Evolutionary conservation across 1,284 basidiomycete genomes (phyloP).

Genomic region (Salmacisia buchloeana): DNA sequence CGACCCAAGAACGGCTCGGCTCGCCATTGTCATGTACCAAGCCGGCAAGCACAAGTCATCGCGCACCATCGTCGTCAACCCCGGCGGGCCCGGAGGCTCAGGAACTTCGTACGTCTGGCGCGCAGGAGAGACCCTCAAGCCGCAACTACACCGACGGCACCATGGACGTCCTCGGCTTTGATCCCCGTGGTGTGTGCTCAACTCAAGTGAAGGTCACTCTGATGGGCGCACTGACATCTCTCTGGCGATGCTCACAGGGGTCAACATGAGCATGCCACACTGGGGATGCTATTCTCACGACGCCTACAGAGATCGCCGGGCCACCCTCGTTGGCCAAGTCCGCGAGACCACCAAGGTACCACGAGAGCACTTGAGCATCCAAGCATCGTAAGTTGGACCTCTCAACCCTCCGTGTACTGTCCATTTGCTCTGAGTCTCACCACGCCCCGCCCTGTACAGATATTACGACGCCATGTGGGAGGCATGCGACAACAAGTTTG

Average conservation of each 20-base stretch:
- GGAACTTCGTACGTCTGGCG: conserved; percentile 20
- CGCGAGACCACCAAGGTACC: not conserved
- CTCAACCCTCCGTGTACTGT: not conserved
- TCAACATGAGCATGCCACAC: conserved; percentile 10
- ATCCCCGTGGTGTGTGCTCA: conserved; percentile 21
- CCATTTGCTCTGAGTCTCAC: not conserved
- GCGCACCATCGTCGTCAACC: conserved; percentile 21
- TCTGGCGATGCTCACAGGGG: not conserved
- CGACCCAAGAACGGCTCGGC: conserved; percentile 12
- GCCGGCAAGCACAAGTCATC: not conserved
- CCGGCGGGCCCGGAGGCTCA: conserved; percentile 25
- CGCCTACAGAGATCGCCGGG: conserved; percentile 25
- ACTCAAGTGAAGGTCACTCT: not conserved
- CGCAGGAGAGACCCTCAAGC: not conserved
- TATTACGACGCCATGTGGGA: conserved; percentile 16
- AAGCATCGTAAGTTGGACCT: not conserved
- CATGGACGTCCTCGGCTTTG: conserved; percentile 24
- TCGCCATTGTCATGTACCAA: conserved; percentile 21
- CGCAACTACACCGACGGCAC: conserved; percentile 14
- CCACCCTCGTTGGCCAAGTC: not conserved
- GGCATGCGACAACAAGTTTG: conserved; percentile 16
- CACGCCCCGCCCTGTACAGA: not conserved
- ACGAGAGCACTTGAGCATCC: not conserved
- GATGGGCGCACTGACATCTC: not conserved
- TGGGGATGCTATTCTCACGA: conserved; percentile 22